Evolutionary conservation across 1,284 basidiomycete genomes (phyloP).

Genomic region (Sanghuangporus sanghuang): DNA sequence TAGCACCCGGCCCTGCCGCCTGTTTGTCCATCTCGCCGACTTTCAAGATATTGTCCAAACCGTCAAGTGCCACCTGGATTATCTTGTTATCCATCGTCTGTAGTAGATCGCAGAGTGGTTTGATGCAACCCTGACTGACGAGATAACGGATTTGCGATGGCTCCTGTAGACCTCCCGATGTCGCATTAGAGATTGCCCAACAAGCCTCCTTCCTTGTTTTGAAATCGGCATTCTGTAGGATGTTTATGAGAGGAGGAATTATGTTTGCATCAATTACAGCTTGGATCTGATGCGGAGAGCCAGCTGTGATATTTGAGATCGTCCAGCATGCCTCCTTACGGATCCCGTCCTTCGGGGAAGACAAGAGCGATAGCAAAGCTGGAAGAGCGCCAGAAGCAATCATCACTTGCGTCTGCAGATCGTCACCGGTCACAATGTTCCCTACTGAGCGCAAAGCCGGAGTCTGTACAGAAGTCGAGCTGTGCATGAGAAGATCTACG

Average conservation of each 20-base stretch:
- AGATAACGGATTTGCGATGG: slow-evolving; percentile 98
- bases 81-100: slow-evolving; percentile 99
- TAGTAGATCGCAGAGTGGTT: slow-evolving; percentile 94
- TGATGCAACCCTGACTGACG: slow-evolving; percentile 96
- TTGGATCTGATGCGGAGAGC: slow-evolving; percentile 95
- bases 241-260: slow-evolving; percentile 97
- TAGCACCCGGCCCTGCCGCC: slow-evolving; percentile 74
- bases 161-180: slow-evolving; percentile 95
- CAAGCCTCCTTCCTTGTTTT: slow-evolving; percentile 99
- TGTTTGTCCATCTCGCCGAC: slow-evolving; percentile 96
- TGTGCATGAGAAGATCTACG: slow-evolving; percentile 97
- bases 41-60: slow-evolving; percentile 97
- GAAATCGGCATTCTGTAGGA: slow-evolving; percentile 96
- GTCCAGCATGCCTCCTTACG: slow-evolving; percentile 99
- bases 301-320: slow-evolving; percentile 98
- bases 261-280: slow-evolving; percentile 86
- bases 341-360: slow-evolving; percentile 95
- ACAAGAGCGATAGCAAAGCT: slow-evolving; percentile 87
- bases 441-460: slow-evolving; percentile 96
- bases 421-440: slow-evolving; percentile 98
- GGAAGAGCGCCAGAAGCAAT: slow-evolving; percentile 95
- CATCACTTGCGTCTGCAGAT: slow-evolving; percentile 97
- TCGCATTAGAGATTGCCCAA: slow-evolving; percentile 99
- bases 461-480: slow-evolving; percentile 97
- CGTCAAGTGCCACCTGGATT: slow-evolving; percentile 96